These are phyloP conservation scores for Achaetomium macrosporum DNA, from an alignment of 2,329 filamentous ascomycete genomes.

Conservation along the genomic window DNA sequence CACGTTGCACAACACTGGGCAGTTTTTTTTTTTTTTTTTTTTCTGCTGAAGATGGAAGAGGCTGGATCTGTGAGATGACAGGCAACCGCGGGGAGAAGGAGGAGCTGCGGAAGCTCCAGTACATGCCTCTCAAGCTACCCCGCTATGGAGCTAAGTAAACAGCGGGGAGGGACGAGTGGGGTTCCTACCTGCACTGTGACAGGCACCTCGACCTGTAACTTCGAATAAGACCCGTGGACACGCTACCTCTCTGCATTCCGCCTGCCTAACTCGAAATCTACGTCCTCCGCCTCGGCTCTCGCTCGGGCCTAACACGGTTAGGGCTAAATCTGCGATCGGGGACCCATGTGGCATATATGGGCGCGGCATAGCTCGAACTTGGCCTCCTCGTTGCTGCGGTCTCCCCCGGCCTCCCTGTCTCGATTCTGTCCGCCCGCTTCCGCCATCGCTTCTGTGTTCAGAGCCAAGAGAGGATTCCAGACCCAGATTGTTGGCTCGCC, in stretches of 20 bases:
- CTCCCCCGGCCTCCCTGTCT: constrained; percentile 6
- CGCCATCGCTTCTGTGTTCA: constrained; percentile 8
- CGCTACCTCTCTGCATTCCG: neutral
- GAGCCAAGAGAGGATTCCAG: constrained; percentile 8
- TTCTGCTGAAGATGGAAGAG: too few species aligned
- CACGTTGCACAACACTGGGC: too few species aligned
- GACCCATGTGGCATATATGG: constrained; percentile 25
- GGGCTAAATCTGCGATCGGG: constrained; percentile 2
- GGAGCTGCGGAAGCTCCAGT: too few species aligned
- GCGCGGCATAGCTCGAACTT: constrained; percentile 14
- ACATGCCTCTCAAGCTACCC: too few species aligned
- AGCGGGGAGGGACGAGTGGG: neutral
- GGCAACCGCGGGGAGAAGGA: too few species aligned
- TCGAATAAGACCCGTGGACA: neutral
- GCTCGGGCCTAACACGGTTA: constrained; percentile 1
- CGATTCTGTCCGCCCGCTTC: constrained; percentile 2
- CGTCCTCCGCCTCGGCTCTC: neutral
- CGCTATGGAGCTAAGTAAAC: neutral
- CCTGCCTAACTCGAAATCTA: neutral
- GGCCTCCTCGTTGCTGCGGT: constrained; percentile 13
- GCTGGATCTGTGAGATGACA: too few species aligned
- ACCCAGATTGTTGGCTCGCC: constrained; percentile 7
- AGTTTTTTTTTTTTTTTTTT: too few species aligned
- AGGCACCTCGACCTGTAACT: constrained; percentile 8
- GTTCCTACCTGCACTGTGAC: neutral